Conservation (phyloP, 768 basidiomycete species). For the Pisolithus marmoratus region DNA sequence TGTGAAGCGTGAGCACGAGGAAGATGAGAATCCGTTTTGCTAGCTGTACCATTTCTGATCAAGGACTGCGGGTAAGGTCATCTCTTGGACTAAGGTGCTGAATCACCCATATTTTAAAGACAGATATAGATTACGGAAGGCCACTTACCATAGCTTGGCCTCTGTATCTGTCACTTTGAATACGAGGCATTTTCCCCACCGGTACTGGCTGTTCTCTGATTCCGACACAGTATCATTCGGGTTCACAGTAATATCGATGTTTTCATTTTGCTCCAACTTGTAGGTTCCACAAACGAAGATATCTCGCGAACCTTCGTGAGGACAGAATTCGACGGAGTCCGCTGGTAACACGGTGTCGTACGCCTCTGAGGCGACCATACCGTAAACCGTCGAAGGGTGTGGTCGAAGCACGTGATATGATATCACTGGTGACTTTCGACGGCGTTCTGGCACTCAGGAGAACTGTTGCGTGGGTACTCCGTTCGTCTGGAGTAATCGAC, state of each 20-base stretch:
- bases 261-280: slow-evolving; percentile 52
- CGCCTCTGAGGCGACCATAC: not conserved
- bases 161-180: slow-evolving; percentile 40
- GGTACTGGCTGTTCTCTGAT: slow-evolving; percentile 27
- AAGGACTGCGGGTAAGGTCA: slow-evolving; percentile 74
- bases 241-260: slow-evolving; percentile 4
- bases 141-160: slow-evolving; percentile 32
- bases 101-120: not conserved
- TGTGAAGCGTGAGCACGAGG: slow-evolving; percentile 4
- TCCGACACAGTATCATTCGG: not conserved
- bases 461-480: too few species aligned
- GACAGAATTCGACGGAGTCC: slow-evolving; percentile 90
- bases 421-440: too few species aligned
- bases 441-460: too few species aligned
- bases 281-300: slow-evolving; percentile 92
- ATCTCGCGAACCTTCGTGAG: slow-evolving; percentile 49
- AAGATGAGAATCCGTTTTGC: not conserved
- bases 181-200: slow-evolving; percentile 72
- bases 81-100: slow-evolving; percentile 59
- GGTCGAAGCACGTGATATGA: not conserved
- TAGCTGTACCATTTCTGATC: slow-evolving; percentile 90
- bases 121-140: not conserved
- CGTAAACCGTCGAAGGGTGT: not conserved
- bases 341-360: slow-evolving; percentile 79
- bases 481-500: too few species aligned